Base-by-base conservation (phyloP, 1,284 basidiomycete species). In the Lignosus rhinocerotis region DNA sequence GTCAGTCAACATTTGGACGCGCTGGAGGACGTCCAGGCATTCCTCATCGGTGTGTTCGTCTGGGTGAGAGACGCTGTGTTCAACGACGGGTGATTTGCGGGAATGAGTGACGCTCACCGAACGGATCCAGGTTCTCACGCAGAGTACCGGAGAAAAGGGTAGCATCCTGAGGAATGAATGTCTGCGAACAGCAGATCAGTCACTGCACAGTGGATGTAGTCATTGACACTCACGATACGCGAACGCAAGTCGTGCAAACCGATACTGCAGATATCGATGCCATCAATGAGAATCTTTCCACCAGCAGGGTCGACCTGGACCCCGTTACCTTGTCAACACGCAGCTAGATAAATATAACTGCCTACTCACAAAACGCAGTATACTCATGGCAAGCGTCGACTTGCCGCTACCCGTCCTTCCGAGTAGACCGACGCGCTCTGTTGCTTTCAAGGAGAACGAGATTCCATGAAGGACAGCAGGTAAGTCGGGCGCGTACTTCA, bases 141-240 rank as follows among this genome's bases (percentile, higher is more conserved):
- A 96, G 76, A 0, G 91, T 94, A 0, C 94, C 93, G 0, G 89
- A 91, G 77, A 97, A 96, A 3, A 96, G 76, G 0, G 93, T 81
- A 0, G 88, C 85, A 69, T 93, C 90, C 75, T 91, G 73, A 10
- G 92, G 91, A 62, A 94, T 93, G 66, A 93, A 91, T 1, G 90
- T 92, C 86, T 89, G 51, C 8, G 4, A 39, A 41, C 4, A 34
- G 9, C 2, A 6, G 11, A 17, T 52, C 3, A 50, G 36, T 47
- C 36, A 1, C 41, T 10, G 6, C 19, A 2, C 14, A 16, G 6
- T 9, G 30, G 30, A 33, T 33, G 11, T 17, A 25, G 49, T 33
- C 25, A 32, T 42, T 19, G 39, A 4, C 6, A 74, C 84, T 69
- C 68, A 87, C 87, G 67, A 93, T 70, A 51, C 88, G 80, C 16